These are phyloP conservation scores for Starmerella apicola DNA, from an alignment of 805 yeast species.

Conservation along the genomic window DNA sequence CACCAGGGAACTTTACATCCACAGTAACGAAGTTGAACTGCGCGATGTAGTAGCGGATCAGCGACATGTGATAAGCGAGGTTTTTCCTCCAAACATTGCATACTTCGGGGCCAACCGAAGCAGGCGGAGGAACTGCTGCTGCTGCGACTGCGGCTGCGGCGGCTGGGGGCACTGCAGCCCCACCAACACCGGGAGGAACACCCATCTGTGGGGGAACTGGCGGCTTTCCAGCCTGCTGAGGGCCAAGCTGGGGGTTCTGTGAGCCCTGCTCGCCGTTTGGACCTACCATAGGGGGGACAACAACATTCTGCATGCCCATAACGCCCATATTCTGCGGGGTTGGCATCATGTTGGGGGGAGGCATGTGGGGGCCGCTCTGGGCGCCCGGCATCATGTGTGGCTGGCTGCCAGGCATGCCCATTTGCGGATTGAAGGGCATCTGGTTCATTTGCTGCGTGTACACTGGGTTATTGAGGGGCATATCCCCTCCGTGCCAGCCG, in stretches of 20 bases:
- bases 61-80: slow-evolving; percentile 31
- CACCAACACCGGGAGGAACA: background rate
- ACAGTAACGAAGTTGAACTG: slow-evolving; percentile 35
- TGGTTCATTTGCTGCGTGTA: slow-evolving; percentile 14
- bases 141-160: slow-evolving; percentile 1
- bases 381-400: slow-evolving; percentile 2
- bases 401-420: slow-evolving; percentile 4
- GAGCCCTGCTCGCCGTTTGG: background rate
- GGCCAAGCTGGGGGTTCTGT: background rate
- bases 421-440: slow-evolving; percentile 12
- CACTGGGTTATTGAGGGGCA: slow-evolving; percentile 11
- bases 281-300: background rate
- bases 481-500: slow-evolving; percentile 17
- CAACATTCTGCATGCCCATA: background rate
- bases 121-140: background rate
- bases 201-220: no score
- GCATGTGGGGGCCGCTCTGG: background rate
- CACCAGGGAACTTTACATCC: slow-evolving; percentile 92
- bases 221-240: background rate
- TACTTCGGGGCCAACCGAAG: slow-evolving; percentile 13
- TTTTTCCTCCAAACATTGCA: slow-evolving; percentile 34
- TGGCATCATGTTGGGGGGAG: background rate
- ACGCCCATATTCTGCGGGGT: background rate
- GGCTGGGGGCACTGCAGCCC: background rate
- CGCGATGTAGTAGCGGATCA: slow-evolving; percentile 28